These are phyloP conservation scores for Lyophyllum shimeji DNA, from an alignment of 768 basidiomycete genomes.

Conservation along the genomic window DNA sequence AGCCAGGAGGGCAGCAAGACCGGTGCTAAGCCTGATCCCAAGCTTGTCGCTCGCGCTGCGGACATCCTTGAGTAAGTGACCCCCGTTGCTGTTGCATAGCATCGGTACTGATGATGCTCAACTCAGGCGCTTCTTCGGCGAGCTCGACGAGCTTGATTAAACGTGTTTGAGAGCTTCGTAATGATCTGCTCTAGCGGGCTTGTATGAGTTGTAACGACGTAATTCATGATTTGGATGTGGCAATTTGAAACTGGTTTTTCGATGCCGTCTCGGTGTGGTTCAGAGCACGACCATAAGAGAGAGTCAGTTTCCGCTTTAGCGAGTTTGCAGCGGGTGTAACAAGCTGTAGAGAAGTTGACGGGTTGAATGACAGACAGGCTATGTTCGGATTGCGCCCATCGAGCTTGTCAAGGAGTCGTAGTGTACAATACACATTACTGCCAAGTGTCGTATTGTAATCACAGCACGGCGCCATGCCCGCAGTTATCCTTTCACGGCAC, in stretches of 20 bases:
- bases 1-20: background rate
- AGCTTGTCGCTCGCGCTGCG: background rate
- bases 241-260: slow-evolving; percentile 3
- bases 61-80: slow-evolving; percentile 8
- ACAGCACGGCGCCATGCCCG: too few relatives aligned
- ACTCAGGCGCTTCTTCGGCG: slow-evolving; percentile 10
- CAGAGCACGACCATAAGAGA: too few relatives aligned
- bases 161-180: background rate
- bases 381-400: too few relatives aligned
- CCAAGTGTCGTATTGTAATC: too few relatives aligned
- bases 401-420: too few relatives aligned
- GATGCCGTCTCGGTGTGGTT: background rate
- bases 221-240: slow-evolving; percentile 8
- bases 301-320: too few relatives aligned
- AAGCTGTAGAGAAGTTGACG: too few relatives aligned
- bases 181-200: too few relatives aligned
- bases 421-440: too few relatives aligned
- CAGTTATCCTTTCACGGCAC: too few relatives aligned
- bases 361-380: too few relatives aligned
- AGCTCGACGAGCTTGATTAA: slow-evolving; percentile 15
- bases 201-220: background rate
- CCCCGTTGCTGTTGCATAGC: background rate
- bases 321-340: too few relatives aligned
- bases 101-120: background rate
- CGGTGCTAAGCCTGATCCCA: background rate